Conservation (phyloP, 345 rosid species). For the Eutrema yunnanense region DNA sequence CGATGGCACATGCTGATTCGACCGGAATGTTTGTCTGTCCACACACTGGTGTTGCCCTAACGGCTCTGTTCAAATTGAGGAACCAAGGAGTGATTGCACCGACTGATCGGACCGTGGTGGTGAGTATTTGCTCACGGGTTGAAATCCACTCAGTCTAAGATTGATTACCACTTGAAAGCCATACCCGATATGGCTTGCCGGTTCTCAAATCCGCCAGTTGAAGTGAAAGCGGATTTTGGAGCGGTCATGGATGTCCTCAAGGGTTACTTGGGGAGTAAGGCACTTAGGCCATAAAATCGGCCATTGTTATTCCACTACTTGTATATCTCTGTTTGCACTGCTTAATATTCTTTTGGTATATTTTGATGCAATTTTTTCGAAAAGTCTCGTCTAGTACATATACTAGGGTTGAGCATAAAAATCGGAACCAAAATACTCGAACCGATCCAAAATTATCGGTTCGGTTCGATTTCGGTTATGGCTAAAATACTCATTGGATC, state of each 20-base stretch:
- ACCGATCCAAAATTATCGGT: too few species aligned
- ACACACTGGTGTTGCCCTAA: slow-evolving; percentile 78
- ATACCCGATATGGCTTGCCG: slow-evolving; percentile 64
- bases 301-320: background rate
- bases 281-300: slow-evolving; percentile 18
- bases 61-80: slow-evolving; percentile 68
- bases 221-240: slow-evolving; percentile 70
- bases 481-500: too few species aligned
- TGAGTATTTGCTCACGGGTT: slow-evolving; percentile 82
- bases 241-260: slow-evolving; percentile 71
- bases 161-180: slow-evolving; percentile 63
- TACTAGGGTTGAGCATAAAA: too few species aligned
- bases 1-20: slow-evolving; percentile 78
- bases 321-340: background rate
- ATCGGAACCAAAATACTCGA: too few species aligned
- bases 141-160: slow-evolving; percentile 65
- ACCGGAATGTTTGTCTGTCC: slow-evolving; percentile 90
- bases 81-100: slow-evolving; percentile 57
- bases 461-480: too few species aligned
- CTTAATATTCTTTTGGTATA: background rate
- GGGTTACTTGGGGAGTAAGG: slow-evolving; percentile 42
- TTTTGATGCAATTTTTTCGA: background rate
- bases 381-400: background rate
- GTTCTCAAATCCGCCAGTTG: slow-evolving; percentile 60
- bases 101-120: slow-evolving; percentile 65